phyloP scores from a whole-genome alignment of 345 rosid species.

The Erysimum cheiranthoides region DNA sequence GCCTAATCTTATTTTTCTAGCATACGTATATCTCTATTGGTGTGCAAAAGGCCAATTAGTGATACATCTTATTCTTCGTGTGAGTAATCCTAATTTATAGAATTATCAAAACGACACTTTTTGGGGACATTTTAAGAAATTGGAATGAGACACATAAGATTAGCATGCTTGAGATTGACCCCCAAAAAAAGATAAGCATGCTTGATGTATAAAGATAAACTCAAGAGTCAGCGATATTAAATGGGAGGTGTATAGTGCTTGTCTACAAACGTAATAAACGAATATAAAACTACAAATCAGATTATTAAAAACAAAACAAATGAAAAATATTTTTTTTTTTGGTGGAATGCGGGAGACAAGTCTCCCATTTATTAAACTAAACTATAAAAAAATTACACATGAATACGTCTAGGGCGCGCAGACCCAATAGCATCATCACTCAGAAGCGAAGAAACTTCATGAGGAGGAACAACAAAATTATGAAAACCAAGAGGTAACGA shows the following conservation, averaged over 20 bases:
- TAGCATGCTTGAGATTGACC: conserved; percentile 22
- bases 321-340: too few species aligned
- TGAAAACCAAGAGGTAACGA: too few species aligned
- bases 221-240: too few species aligned
- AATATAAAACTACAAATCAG: neutral
- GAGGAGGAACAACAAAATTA: too few species aligned
- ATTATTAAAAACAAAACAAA: neutral
- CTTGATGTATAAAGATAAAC: too few species aligned
- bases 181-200: neutral
- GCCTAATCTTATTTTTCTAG: conserved; percentile 39
- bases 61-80: conserved; percentile 13
- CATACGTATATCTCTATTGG: conserved; percentile 28
- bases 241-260: neutral
- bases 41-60: conserved; percentile 36
- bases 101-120: conserved; percentile 26
- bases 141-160: conserved; percentile 22
- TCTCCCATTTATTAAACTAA: too few species aligned
- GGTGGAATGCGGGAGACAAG: too few species aligned
- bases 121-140: conserved; percentile 14
- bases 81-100: conserved; percentile 5
- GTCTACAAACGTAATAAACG: neutral
- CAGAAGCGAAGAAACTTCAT: too few species aligned
- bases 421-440: too few species aligned
- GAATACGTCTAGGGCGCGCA: too few species aligned
- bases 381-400: too few species aligned